Base-by-base conservation (phyloP, 2,329 filamentous ascomycete genomes). In the Rutstroemia sp. region DNA sequence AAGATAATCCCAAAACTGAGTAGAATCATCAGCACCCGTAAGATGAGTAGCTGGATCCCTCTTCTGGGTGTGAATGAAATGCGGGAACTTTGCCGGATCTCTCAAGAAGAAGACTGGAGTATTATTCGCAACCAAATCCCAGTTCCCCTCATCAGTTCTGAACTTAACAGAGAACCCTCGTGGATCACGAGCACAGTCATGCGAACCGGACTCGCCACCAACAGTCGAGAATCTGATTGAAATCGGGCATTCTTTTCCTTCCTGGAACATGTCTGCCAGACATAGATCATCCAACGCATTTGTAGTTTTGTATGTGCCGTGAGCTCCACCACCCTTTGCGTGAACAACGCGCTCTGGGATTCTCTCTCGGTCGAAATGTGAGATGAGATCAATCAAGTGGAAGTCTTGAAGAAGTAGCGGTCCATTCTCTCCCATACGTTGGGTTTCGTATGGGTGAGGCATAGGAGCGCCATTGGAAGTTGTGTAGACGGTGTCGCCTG, bases 41-140 rank as follows among this genome's bases (percentile, higher is more conserved):
- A 88, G 71, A 67, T 89, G 83, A 3, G 84, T 88, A 30, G 81
- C 74, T 0, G 86, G 86, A 65, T 89, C 75, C n/a, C 86, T 77
- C 76, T 89, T 89, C 68, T 89, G 86, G 0, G 85, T 87, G 68
- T 88, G 86, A 53, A 88, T 88, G 65, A 88, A 85, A 65, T 84
- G 74, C 23, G 86, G 86, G 67, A 88, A 89, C 70, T 89, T 89
- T 61, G 83, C 78, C 0, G 86, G 83, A 60, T 89, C 86, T 53
- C 86, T 76, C n/a, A 89, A 67, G 71, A 90, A 89, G 76, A 89
- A 90, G 2, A 88, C 81, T 0, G 86, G 86, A 0, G 84, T 88
- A 68, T 89, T 89, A 69, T 87, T 87, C 59, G 80, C 82, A 7
- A 89, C 85, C 69, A 84, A 76, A 65, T 88, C 85, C 78, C 81